A percentile compares a stretch with the other conserved stretches of the same genome.
Conservation (phyloP, 257 asterid genomes). For the Catharanthus roseus region DNA sequence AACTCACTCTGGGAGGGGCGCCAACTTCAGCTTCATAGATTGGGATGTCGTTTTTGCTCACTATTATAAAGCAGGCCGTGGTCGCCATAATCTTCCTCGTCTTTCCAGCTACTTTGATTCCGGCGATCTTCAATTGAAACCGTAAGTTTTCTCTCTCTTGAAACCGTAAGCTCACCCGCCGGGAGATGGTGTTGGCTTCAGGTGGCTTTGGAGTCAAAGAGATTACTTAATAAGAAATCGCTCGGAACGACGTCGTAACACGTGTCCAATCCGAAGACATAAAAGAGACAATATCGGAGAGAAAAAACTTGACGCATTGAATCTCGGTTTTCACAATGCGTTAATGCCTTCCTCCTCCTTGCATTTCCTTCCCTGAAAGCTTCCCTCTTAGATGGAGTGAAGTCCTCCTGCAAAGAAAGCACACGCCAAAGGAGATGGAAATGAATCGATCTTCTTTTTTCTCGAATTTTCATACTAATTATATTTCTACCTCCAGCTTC, state of each 20-base stretch:
- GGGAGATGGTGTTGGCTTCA: neutral
- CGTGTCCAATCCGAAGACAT: too few relatives aligned
- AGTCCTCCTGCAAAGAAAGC: too few relatives aligned
- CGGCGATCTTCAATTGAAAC: neutral
- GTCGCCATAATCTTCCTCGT: conserved; percentile 52
- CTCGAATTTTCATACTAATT: neutral
- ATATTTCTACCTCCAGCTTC: conserved; percentile 3
- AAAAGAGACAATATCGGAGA: too few relatives aligned
- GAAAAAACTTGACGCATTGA: too few relatives aligned
- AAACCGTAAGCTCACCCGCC: neutral
- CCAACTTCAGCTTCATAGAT: conserved; percentile 99
- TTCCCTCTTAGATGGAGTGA: too few relatives aligned
- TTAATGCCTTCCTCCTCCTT: too few relatives aligned
- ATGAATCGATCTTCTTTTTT: conserved; percentile 15
- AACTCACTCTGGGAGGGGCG: conserved; percentile 72
- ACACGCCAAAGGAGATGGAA: neutral
- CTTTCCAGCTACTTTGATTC: neutral
- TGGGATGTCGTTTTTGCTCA: conserved; percentile 88
- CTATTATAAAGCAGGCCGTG: conserved; percentile 93
- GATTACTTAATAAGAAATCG: too few relatives aligned
- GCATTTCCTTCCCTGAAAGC: too few relatives aligned
- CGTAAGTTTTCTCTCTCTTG: too few relatives aligned
- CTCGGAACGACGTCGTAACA: too few relatives aligned
- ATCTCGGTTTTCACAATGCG: too few relatives aligned
- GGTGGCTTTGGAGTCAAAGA: neutral